Evolutionary conservation across 345 rosid genomes (phyloP), one percentile per base, ranked within the genome.

Genomic region (Eucalyptus globulus): DNA sequence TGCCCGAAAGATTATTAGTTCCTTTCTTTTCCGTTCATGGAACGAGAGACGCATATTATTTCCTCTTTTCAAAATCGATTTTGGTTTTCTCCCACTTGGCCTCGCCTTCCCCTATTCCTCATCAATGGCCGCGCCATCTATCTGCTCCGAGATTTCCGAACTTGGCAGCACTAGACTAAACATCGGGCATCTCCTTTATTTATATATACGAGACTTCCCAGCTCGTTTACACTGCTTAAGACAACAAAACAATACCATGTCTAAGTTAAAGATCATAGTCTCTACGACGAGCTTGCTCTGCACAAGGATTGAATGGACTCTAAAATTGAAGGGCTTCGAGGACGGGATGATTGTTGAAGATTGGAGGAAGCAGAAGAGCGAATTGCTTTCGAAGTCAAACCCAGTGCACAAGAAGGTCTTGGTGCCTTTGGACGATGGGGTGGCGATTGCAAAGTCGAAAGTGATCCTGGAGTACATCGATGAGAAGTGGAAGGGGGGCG

Each of bases 351-450:
- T 88, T 4, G 87, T 88, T 51, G 93, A 92, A 76, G 91, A 91
- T 40, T 6, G 90, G 60, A 60, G 34, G 47, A 91, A 91, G 89
- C 4, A 17, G 16, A 87, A 91, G 89, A 92, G 92, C 29, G 87
- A 89, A 34, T 24, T 86, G 53, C 91, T 92, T 86, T 87, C 31
- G 60, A 89, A 89, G 12, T 87, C 37, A 19, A 91, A 91, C 47
- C 92, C 91, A 2, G 90, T 89, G 13, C 87, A 91, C 69, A 91
- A 90, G 91, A 91, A 92, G 91, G 89, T 88, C 27, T 89, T 50
- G 3, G 91, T 90, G 87, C 91, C 91, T 22, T 50, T 51, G 22
- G 87, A 89, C 49, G 14, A 62, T 5, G 92, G 31, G 22, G 81
- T 67, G 14, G 86, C 89, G 7, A 51, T 88, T 50, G 49, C 86